Evolutionary conservation across 306 rosid species (phyloP), one percentile per base, ranked within the genome.

Genomic region (Comarum palustre): DNA sequence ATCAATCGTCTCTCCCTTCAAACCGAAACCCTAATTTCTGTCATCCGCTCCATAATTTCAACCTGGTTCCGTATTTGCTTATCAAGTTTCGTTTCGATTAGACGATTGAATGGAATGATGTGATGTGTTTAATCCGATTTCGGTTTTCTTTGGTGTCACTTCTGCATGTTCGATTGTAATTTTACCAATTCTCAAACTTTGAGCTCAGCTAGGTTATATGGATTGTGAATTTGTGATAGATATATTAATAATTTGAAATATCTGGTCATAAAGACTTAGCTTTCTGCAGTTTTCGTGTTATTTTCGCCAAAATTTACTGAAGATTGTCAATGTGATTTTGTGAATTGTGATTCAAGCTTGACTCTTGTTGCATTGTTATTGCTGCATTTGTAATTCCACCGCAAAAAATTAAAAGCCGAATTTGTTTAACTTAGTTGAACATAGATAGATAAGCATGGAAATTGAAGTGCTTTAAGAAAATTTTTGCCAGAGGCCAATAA

Each of bases 11-110:
- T 47, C 14, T 25, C 24, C 39, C 38, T 22, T 8, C 64, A 39
- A 57, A 13, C 54, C 24, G 7, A 71, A 36, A 3, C 74, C 74
- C 74, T 52, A 70, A 20, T 60, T 59, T 29, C 11, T 12, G 58
- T 55, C 17, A 48, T 6, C 22, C 55, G 22, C 55, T 17, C 8
- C 57, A 5, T 11, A 51, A 51, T 51, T 51, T 51, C 24, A 51
- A 51, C 12, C 25, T 51, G 57, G 2, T n/a, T 52, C 25, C 14
- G 4, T 20, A 52, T 52, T 20, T n/a, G 14, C 25, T 52, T 7
- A 19, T 15, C 12, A 4, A 52, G 27, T 20, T 52, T n/a, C 27
- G 27, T 2, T 52, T 52, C 27, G 13, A 52, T 20, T 52, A 52
- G 27, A 52, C 8, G 13, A 8, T 52, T n/a, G 14, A 20, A 52